phyloP scores from a whole-genome alignment of 2,329 filamentous ascomycete species.

The Aotearoamyces nothofagi region DNA sequence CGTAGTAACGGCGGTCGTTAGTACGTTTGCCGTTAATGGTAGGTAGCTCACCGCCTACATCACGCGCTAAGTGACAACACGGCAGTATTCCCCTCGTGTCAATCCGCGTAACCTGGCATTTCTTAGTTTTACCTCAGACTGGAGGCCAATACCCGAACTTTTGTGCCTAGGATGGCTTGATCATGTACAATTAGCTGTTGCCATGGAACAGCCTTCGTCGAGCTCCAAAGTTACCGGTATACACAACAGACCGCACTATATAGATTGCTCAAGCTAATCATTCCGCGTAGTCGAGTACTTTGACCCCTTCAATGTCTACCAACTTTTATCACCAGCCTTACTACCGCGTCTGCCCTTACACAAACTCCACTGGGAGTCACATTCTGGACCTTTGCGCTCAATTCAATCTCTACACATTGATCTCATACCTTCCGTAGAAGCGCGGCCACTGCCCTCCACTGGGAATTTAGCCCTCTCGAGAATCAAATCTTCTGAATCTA shows the following conservation, averaged over 20 bases:
- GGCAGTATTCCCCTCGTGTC: too few species aligned
- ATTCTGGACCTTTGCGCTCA: slow-evolving; percentile 76
- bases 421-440: slow-evolving; percentile 45
- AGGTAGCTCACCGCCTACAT: too few species aligned
- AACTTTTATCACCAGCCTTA: slow-evolving; percentile 64
- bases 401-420: slow-evolving; percentile 89
- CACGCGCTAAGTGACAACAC: too few species aligned
- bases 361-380: slow-evolving; percentile 95
- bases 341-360: slow-evolving; percentile 67
- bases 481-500: slow-evolving; percentile 22
- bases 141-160: too few species aligned
- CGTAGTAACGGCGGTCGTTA: too few species aligned
- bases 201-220: slow-evolving; percentile 48
- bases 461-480: slow-evolving; percentile 17
- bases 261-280: slow-evolving; percentile 5
- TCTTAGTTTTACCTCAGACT: too few species aligned
- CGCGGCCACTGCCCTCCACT: slow-evolving; percentile 21
- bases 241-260: slow-evolving; percentile 7
- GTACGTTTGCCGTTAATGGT: too few species aligned
- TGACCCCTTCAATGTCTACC: slow-evolving; percentile 81
- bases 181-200: too few species aligned
- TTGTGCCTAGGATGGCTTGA: too few species aligned
- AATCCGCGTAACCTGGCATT: too few species aligned
- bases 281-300: slow-evolving; percentile 69
- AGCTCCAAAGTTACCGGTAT: slow-evolving; percentile 60